Evolutionary conservation across 192 early-diverging fungal genomes (phyloP).

Genomic region (Rhizoclosmatium sp.): DNA sequence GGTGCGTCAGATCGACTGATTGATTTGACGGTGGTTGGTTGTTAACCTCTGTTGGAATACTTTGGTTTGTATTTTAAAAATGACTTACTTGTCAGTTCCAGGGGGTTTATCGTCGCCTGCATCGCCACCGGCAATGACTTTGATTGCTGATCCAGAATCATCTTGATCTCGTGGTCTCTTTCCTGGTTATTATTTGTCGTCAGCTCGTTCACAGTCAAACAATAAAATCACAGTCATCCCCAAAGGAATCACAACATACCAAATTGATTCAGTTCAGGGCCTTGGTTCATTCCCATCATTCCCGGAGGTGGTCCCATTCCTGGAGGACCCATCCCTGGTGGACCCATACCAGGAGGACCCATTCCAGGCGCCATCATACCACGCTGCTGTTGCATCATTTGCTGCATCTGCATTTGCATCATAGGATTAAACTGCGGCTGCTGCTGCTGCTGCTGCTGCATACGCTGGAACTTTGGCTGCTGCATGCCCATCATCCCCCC

Average conservation of each 20-base stretch:
- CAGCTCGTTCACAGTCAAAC: not conserved
- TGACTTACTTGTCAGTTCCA: conserved; percentile 20
- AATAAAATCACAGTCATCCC: not conserved
- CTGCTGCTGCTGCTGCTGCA: conserved; percentile 28
- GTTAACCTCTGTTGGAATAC: not conserved
- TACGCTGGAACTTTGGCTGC: conserved; percentile 39
- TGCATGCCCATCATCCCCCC: conserved; percentile 34
- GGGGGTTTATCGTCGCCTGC: conserved; percentile 23
- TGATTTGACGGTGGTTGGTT: not conserved
- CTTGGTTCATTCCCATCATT: not conserved
- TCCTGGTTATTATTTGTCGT: not conserved
- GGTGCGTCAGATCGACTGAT: not conserved
- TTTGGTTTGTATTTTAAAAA: not conserved
- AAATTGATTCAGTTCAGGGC: conserved; percentile 30
- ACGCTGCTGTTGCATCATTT: conserved; percentile 5
- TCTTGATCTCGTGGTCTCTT: conserved; percentile 37
- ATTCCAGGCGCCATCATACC: conserved; percentile 16
- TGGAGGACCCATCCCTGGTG: conserved; percentile 20
- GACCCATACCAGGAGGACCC: conserved; percentile 25
- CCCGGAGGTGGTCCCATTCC: conserved; percentile 23
- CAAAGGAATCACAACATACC: conserved; percentile 1
- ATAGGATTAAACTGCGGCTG: conserved; percentile 29
- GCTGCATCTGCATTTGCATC: conserved; percentile 39
- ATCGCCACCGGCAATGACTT: conserved; percentile 35
- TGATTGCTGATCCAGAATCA: conserved; percentile 24